phyloP scores from a whole-genome alignment of 345 rosid species.

The Camelina sativa region DNA sequence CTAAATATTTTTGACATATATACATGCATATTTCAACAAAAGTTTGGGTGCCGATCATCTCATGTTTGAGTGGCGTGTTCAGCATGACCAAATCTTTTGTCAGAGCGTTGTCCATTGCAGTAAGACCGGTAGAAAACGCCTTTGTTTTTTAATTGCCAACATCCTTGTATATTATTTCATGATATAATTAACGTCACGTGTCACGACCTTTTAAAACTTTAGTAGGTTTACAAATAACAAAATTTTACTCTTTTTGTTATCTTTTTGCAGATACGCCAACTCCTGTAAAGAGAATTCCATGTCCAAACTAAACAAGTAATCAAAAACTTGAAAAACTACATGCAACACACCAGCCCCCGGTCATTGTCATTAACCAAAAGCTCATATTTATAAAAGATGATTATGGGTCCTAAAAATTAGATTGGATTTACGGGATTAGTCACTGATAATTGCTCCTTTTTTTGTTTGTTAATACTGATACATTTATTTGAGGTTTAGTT shows the following conservation, averaged over 20 bases:
- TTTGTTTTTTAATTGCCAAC: neutral
- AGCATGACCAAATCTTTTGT: neutral
- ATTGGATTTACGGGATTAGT: neutral
- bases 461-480: no score
- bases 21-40: neutral
- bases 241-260: neutral
- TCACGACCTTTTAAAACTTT: neutral
- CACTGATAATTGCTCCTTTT: no score
- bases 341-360: neutral
- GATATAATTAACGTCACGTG: neutral
- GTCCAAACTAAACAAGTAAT: constrained; percentile 1
- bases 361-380: constrained; percentile 1
- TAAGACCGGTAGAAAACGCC: constrained; percentile 10
- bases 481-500: no score
- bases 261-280: neutral
- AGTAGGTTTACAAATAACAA: neutral
- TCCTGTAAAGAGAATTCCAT: neutral
- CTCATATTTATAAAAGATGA: neutral
- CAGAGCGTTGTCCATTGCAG: neutral
- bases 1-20: neutral
- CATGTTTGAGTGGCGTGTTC: constrained; percentile 19
- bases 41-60: neutral
- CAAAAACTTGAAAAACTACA: neutral
- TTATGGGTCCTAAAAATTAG: neutral
- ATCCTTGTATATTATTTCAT: neutral